Evolutionary conservation across 176 grass and related monocot species (phyloP).

Genomic region (maize (Zea mays)): DNA sequence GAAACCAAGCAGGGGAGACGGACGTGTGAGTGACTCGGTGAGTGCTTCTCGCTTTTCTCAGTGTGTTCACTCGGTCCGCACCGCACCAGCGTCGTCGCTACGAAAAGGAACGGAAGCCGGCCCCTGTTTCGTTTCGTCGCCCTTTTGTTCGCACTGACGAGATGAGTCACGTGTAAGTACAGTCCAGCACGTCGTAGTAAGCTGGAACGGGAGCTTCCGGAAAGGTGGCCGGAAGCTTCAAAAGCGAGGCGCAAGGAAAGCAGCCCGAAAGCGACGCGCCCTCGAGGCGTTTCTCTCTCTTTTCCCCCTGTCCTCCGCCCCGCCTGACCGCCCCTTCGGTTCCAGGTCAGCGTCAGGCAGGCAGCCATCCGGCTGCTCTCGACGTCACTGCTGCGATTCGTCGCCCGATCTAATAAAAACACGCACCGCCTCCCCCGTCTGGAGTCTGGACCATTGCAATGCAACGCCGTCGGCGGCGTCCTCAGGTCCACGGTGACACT

Average conservation of each 20-base stretch:
- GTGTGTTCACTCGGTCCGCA: constrained; percentile 37
- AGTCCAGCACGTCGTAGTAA: neutral
- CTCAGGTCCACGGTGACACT: neutral
- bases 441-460: neutral
- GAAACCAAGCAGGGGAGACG: neutral
- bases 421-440: too few relatives aligned
- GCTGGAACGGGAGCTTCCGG: constrained; percentile 47
- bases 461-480: neutral
- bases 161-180: neutral
- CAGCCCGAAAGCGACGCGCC: neutral
- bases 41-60: neutral
- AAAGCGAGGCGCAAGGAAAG: constrained; percentile 27
- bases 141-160: neutral
- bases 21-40: neutral
- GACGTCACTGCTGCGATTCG: too few relatives aligned
- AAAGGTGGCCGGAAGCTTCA: constrained; percentile 51
- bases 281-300: neutral
- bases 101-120: neutral
- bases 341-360: neutral
- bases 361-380: too few relatives aligned
- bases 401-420: too few relatives aligned
- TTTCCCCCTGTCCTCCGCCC: neutral
- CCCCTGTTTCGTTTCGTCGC: neutral
- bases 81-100: neutral
- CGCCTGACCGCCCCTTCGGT: neutral